These are phyloP conservation scores for Quercus aquifolioides DNA, from an alignment of 306 rosid species.

Conservation along the genomic window DNA sequence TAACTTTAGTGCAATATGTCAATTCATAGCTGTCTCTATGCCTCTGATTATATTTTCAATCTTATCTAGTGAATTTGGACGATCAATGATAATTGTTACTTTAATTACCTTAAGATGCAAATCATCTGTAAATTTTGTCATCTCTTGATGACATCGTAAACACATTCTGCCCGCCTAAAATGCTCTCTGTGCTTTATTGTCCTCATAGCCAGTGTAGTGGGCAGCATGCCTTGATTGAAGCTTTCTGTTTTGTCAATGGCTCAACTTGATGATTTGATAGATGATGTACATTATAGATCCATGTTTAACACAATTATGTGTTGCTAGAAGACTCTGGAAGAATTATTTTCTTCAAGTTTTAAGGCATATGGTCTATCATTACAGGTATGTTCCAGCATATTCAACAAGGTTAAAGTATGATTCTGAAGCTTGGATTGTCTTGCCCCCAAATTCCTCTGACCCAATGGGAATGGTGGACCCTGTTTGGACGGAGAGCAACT, in stretches of 20 bases:
- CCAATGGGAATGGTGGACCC: constrained; percentile 69
- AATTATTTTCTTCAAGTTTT: background rate
- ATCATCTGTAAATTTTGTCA: no score
- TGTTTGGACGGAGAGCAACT: constrained; percentile 95
- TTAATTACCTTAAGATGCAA: no score
- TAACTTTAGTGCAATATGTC: no score
- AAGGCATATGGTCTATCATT: constrained; percentile 20
- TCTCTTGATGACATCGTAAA: no score
- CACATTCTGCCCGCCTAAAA: background rate
- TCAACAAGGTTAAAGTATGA: constrained; percentile 70
- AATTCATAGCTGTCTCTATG: no score
- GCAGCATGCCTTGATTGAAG: background rate
- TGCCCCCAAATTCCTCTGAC: constrained; percentile 73
- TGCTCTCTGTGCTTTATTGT: background rate
- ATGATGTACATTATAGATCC: background rate
- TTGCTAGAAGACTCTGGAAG: background rate
- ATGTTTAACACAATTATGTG: background rate
- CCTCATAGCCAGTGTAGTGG: background rate
- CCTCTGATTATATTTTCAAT: no score
- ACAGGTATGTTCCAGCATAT: constrained; percentile 93
- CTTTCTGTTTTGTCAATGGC: background rate
- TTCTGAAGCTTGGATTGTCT: constrained; percentile 69
- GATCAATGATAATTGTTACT: no score
- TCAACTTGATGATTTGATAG: background rate
- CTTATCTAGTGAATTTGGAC: no score